phyloP scores from a whole-genome alignment of 2,329 filamentous ascomycete genomes.

The Thelonectria olida region DNA sequence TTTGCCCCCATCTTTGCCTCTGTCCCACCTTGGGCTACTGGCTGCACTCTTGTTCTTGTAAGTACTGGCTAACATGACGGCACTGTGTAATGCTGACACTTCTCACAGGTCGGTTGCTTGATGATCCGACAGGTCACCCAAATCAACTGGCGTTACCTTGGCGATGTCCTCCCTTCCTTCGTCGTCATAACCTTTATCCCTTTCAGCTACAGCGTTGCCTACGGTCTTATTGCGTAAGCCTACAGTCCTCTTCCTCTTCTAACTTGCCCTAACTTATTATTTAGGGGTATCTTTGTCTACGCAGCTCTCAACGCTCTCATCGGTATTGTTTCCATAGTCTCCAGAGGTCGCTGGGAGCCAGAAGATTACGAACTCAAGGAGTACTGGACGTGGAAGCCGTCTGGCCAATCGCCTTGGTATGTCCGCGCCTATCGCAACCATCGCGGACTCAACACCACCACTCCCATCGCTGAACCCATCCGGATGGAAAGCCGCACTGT shows the following conservation, averaged over 20 bases:
- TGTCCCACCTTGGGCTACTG: slow-evolving; percentile 81
- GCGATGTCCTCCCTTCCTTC: slow-evolving; percentile 79
- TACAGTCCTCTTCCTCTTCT: background rate
- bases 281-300: slow-evolving; percentile 62
- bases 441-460: slow-evolving; percentile 3
- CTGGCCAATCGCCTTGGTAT: slow-evolving; percentile 58
- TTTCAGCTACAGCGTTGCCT: slow-evolving; percentile 81
- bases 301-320: slow-evolving; percentile 59
- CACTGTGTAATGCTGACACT: background rate
- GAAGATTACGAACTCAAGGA: slow-evolving; percentile 64
- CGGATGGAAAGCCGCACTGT: background rate
- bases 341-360: slow-evolving; percentile 55
- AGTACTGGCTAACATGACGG: slow-evolving; percentile 27
- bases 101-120: slow-evolving; percentile 72
- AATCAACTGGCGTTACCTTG: slow-evolving; percentile 81
- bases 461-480: background rate
- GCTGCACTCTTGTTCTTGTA: slow-evolving; percentile 75
- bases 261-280: slow-evolving; percentile 17
- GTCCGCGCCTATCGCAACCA: slow-evolving; percentile 48
- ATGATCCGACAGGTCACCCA: slow-evolving; percentile 80
- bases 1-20: slow-evolving; percentile 81
- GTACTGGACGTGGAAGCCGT: slow-evolving; percentile 64
- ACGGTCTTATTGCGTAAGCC: slow-evolving; percentile 76
- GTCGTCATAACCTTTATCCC: slow-evolving; percentile 80
- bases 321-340: slow-evolving; percentile 54